Evolutionary conservation across 495 filamentous ascomycete genomes (phyloP).

Genomic region (Cercophora scortea): DNA sequence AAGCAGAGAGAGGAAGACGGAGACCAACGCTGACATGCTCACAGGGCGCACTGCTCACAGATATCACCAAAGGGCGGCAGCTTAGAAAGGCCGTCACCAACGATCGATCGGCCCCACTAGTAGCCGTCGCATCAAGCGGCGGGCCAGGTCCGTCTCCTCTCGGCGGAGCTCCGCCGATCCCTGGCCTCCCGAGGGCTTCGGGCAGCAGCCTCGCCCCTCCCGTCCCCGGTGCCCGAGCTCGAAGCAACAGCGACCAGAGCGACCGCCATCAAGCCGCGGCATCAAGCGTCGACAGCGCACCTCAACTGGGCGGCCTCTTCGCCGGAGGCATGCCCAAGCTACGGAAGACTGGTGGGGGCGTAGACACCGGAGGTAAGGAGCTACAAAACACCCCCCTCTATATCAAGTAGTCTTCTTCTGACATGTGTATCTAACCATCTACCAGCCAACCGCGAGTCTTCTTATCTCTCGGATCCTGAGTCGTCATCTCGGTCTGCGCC

Average conservation of each 20-base stretch:
- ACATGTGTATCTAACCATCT: slow-evolving; percentile 16
- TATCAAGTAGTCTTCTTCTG: no score
- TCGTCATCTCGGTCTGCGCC: slow-evolving; percentile 47
- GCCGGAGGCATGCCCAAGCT: slow-evolving; percentile 94
- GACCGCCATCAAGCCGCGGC: slow-evolving; percentile 35
- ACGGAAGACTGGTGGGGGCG: slow-evolving; percentile 73
- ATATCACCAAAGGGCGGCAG: slow-evolving; percentile 74
- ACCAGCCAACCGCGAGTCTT: slow-evolving; percentile 59
- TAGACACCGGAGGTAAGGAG: slow-evolving; percentile 71
- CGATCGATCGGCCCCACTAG: slow-evolving; percentile 78
- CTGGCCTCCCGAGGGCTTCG: slow-evolving; percentile 51
- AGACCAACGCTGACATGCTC: slow-evolving; percentile 26
- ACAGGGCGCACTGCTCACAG: slow-evolving; percentile 80
- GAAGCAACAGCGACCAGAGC: slow-evolving; percentile 74
- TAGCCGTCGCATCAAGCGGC: slow-evolving; percentile 44
- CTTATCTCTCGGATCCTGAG: slow-evolving; percentile 77
- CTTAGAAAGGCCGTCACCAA: slow-evolving; percentile 91
- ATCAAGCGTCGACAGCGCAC: slow-evolving; percentile 46
- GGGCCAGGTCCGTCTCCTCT: slow-evolving; percentile 43
- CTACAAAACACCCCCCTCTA: neutral
- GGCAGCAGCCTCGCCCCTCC: slow-evolving; percentile 71
- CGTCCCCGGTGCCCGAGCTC: slow-evolving; percentile 57
- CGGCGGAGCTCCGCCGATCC: slow-evolving; percentile 74
- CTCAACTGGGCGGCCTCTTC: slow-evolving; percentile 84
- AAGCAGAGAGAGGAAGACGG: no score